Conservation (phyloP, 2,329 filamentous ascomycete species). For the Arthrinium phaeospermum region DNA sequence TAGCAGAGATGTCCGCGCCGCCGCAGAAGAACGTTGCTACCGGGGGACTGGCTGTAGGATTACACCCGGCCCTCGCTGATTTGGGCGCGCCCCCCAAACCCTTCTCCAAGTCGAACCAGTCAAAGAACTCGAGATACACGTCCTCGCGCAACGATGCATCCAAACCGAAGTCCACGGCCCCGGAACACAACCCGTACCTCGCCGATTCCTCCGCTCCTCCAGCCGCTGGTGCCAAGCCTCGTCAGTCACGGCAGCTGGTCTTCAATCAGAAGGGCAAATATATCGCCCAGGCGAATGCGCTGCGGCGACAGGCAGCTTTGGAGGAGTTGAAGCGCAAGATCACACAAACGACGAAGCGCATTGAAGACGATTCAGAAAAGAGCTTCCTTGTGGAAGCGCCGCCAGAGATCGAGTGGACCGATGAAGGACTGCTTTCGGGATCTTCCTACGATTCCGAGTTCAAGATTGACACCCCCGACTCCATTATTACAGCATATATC, state of each 20-base stretch:
- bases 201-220: slow-evolving; percentile 67
- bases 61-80: slow-evolving; percentile 68
- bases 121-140: slow-evolving; percentile 39
- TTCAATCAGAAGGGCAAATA: slow-evolving; percentile 99
- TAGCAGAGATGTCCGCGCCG: slow-evolving; percentile 42
- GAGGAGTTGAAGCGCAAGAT: slow-evolving; percentile 96
- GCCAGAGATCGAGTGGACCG: slow-evolving; percentile 96
- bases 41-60: slow-evolving; percentile 67
- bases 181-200: slow-evolving; percentile 74
- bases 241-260: slow-evolving; percentile 76
- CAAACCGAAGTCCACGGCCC: slow-evolving; percentile 40
- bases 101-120: slow-evolving; percentile 40
- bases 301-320: slow-evolving; percentile 84
- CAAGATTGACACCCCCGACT: slow-evolving; percentile 79
- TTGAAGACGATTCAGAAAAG: slow-evolving; percentile 90
- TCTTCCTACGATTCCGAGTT: slow-evolving; percentile 72
- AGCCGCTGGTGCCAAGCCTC: slow-evolving; percentile 64
- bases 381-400: slow-evolving; percentile 84
- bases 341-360: slow-evolving; percentile 83
- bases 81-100: slow-evolving; percentile 27
- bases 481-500: slow-evolving; percentile 87
- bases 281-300: slow-evolving; percentile 88
- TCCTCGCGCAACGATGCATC: not conserved
- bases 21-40: slow-evolving; percentile 30
- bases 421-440: slow-evolving; percentile 82